phyloP scores from a whole-genome alignment of 2,329 filamentous ascomycete genomes.

The Phaeosphaeriaceae sp. region DNA sequence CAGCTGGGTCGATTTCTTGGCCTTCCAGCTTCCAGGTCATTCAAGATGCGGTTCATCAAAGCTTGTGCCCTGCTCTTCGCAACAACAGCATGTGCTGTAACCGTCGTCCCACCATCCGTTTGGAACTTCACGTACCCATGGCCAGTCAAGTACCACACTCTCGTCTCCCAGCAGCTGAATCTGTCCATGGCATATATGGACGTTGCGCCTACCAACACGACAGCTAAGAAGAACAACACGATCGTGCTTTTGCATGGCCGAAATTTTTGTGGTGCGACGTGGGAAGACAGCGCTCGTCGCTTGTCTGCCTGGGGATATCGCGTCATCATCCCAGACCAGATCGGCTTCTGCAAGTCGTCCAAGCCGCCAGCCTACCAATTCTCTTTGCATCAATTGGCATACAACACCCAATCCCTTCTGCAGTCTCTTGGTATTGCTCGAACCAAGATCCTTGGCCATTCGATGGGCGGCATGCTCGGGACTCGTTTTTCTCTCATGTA shows the following conservation, averaged over 20 bases:
- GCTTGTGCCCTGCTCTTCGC: conserved; percentile 9
- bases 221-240: conserved; percentile 49
- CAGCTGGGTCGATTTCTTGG: not conserved
- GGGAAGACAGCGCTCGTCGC: conserved; percentile 57
- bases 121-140: conserved; percentile 59
- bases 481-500: conserved; percentile 62
- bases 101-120: conserved; percentile 19
- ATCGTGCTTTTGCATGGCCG: conserved; percentile 63
- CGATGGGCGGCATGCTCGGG: conserved; percentile 64
- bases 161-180: conserved; percentile 58
- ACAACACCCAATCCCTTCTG: conserved; percentile 61
- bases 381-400: conserved; percentile 60
- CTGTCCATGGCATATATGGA: conserved; percentile 67
- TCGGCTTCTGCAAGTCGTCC: conserved; percentile 66
- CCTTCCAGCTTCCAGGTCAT: not conserved
- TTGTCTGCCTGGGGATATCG: conserved; percentile 58
- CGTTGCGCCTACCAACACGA: conserved; percentile 45
- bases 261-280: conserved; percentile 65
- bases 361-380: conserved; percentile 63
- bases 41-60: conserved; percentile 12
- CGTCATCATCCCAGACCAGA: conserved; percentile 62
- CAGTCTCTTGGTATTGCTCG: conserved; percentile 53
- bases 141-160: conserved; percentile 57
- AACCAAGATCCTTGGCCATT: conserved; percentile 62
- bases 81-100: conserved; percentile 12